Evolutionary conservation across 2,329 filamentous ascomycete genomes (phyloP), one percentile per base, ranked within the genome.

Genomic region (Periconia sp.): DNA sequence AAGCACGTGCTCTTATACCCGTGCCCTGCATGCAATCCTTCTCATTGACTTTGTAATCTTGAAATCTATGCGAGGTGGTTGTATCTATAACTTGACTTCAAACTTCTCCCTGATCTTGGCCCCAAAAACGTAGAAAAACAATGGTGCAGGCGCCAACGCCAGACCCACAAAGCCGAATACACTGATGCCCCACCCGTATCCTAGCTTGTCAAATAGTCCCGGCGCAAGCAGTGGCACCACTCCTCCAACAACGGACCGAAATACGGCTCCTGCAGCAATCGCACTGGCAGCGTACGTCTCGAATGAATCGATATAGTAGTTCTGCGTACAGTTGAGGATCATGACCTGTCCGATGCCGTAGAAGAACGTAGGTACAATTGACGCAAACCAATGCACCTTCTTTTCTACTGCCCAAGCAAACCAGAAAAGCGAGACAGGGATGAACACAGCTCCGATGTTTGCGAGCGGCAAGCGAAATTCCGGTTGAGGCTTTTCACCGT

Each of bases 251-350:
- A 79, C 26, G 33, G 68, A 71, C 15, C 77, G 58, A 39, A 78
- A 78, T 0, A 78, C 69, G 1, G 75, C 71, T 0, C 75, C 76
- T 4, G 76, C 77, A 4, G 77, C 77, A 37, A 79, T 78, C 0
- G 76, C 76, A 24, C 68, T 72, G 5, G 76, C 76, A 5, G 77
- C 76, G 46, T 76, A 78, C 55, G 71, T 70, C 44, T 78, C 75
- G 42, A 78, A 79, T 16, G 70, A 69, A 52, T 79, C 77, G 33
- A 80, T 79, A 54, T 78, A 79, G 57, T 80, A 80, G 38, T 81
- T 81, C 39, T 81, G 78, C 12, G 77, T 76, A 10, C 69, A 70
- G 41, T 80, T 80, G 40, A 80, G 61, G 21, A 79, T 78, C 51
- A 77, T 73, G 9, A 81, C 75, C 41, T 80, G 77, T 2, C 78